Conservation (phyloP, 352 stramenopile genomes). For the Phytophthora ohioensis region DNA sequence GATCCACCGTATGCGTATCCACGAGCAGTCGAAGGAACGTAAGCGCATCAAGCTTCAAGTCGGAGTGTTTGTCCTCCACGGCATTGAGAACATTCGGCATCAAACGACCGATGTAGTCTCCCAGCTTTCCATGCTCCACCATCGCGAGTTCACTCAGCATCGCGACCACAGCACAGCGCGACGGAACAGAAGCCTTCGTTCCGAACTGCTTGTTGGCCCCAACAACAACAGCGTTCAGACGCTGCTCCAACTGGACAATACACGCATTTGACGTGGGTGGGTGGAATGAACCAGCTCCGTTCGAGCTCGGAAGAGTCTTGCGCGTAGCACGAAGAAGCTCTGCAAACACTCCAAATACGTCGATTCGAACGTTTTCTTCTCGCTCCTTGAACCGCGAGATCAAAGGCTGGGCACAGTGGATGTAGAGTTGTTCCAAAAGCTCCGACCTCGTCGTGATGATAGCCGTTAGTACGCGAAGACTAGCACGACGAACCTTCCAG, state of each 20-base stretch:
- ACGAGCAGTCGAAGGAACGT: slow-evolving; percentile 94
- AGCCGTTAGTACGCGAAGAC: slow-evolving; percentile 92
- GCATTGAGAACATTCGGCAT: slow-evolving; percentile 89
- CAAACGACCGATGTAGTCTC: slow-evolving; percentile 71
- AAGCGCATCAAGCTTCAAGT: slow-evolving; percentile 97
- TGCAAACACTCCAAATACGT: slow-evolving; percentile 96
- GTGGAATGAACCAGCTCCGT: slow-evolving; percentile 31
- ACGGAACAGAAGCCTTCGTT: slow-evolving; percentile 77
- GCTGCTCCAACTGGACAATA: slow-evolving; percentile 64
- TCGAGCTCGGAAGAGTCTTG: slow-evolving; percentile 54
- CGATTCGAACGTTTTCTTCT: slow-evolving; percentile 99
- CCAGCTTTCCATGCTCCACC: slow-evolving; percentile 78
- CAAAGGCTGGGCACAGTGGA: slow-evolving; percentile 81
- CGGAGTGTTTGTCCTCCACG: slow-evolving; percentile 92
- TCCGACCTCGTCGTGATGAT: slow-evolving; percentile 92
- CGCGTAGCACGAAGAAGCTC: slow-evolving; percentile 88
- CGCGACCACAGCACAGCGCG: slow-evolving; percentile 82
- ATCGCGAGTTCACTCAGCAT: slow-evolving; percentile 88
- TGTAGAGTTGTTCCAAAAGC: slow-evolving; percentile 87
- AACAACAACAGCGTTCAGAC: slow-evolving; percentile 75
- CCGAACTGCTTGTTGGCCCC: slow-evolving; percentile 87
- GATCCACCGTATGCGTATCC: slow-evolving; percentile 86
- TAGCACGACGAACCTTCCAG: slow-evolving; percentile 97
- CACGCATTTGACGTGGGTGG: slow-evolving; percentile 52
- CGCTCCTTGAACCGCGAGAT: slow-evolving; percentile 95